Evolutionary conservation across 768 basidiomycete species (phyloP).

Genomic region (Pleurotus tuber-regium): DNA sequence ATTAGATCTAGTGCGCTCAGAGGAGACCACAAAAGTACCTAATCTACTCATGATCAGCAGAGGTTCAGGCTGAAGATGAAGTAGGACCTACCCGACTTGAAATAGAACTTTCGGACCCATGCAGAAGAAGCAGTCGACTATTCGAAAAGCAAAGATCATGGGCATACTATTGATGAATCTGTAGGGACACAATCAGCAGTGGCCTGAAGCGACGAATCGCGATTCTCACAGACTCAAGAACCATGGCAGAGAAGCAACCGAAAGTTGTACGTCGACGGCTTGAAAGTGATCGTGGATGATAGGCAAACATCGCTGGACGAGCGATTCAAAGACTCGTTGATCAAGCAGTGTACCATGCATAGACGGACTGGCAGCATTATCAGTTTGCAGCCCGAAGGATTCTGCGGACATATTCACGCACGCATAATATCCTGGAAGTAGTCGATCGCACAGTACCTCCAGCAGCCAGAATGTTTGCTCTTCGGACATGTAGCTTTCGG

Average conservation of each 20-base stretch:
- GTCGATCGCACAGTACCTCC: conserved; percentile 90
- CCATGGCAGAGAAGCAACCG: conserved; percentile 96
- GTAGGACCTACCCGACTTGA: conserved; percentile 83
- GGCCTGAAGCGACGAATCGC: background rate
- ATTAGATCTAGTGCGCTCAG: conserved; percentile 12
- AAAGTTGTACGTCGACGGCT: conserved; percentile 90
- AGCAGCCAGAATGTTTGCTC: conserved; percentile 98
- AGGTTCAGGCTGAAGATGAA: background rate
- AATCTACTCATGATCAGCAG: conserved; percentile 13
- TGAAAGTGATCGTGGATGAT: conserved; percentile 94
- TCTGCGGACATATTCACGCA: conserved; percentile 32
- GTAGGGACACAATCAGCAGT: background rate
- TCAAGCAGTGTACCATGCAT: conserved; percentile 99
- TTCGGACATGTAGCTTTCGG: conserved; percentile 91
- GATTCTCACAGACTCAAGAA: conserved; percentile 88
- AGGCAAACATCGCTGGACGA: conserved; percentile 86
- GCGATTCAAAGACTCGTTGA: conserved; percentile 94
- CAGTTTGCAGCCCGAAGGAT: conserved; percentile 3
- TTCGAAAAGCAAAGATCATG: conserved; percentile 96
- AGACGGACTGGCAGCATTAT: conserved; percentile 62
- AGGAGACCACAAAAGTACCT: conserved; percentile 31
- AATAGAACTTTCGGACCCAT: conserved; percentile 99
- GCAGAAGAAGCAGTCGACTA: conserved; percentile 96
- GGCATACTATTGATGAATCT: conserved; percentile 94
- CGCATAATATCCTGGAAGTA: conserved; percentile 98